Percentiles rank a stretch among this genome's conserved stretches.
These are phyloP conservation scores for Otatea glauca DNA, from an alignment of 176 grass and related monocot species.

Conservation along the genomic window DNA sequence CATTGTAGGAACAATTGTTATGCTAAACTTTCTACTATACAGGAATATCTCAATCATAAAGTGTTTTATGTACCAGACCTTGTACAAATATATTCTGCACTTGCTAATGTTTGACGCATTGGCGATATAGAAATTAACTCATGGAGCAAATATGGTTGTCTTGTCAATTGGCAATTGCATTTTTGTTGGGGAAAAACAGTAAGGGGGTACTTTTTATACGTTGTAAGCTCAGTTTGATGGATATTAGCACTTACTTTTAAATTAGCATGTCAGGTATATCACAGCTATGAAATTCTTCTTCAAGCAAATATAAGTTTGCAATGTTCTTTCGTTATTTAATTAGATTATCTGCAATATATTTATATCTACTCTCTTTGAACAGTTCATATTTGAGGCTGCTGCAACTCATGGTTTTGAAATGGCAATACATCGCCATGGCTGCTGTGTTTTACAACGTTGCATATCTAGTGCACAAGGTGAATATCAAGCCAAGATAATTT, in stretches of 20 bases:
- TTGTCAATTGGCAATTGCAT: conserved; percentile 17
- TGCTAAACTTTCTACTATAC: background rate
- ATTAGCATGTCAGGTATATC: background rate
- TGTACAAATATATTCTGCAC: background rate
- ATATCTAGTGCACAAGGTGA: conserved; percentile 60
- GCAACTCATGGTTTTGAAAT: conserved; percentile 66
- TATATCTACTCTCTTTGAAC: conserved; percentile 31
- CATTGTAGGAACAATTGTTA: background rate
- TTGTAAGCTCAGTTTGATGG: background rate
- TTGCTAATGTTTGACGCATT: conserved; percentile 7
- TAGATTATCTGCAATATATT: conserved; percentile 10
- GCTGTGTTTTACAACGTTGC: conserved; percentile 88
- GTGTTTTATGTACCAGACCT: background rate
- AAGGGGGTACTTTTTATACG: background rate
- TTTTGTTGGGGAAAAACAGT: background rate
- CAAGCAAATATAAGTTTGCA: background rate
- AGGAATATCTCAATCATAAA: background rate
- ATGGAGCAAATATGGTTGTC: background rate
- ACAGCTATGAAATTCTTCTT: conserved; percentile 12
- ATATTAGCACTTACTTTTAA: background rate
- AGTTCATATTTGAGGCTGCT: conserved; percentile 90
- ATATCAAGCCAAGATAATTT: conserved; percentile 65
- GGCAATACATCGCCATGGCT: conserved; percentile 80
- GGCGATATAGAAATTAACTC: background rate
- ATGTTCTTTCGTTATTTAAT: conserved; percentile 21